Evolutionary conservation across 2,329 filamentous ascomycete species (phyloP).

Genomic region (Ascochyta lentis): DNA sequence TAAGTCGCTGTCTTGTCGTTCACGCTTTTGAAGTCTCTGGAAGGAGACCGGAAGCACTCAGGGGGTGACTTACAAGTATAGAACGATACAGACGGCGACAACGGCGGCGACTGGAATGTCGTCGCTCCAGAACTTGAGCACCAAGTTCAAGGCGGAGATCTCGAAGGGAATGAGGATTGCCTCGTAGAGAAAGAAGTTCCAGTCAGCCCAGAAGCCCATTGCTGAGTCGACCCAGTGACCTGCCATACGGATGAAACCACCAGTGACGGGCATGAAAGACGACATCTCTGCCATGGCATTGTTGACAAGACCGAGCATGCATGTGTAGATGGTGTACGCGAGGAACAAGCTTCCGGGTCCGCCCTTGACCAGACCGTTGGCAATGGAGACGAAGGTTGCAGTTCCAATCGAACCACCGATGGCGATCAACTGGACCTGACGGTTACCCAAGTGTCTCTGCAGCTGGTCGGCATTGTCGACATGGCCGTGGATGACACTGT

Average conservation of each 20-base stretch:
- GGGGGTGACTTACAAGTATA: slow-evolving; percentile 32
- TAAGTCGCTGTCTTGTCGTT: no score
- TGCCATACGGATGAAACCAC: slow-evolving; percentile 67
- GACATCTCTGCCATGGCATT: slow-evolving; percentile 69
- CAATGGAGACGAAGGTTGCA: slow-evolving; percentile 65
- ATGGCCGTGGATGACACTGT: slow-evolving; percentile 8
- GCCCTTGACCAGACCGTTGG: slow-evolving; percentile 56
- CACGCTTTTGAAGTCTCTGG: no score
- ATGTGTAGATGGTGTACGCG: slow-evolving; percentile 62
- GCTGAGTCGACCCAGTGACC: slow-evolving; percentile 64
- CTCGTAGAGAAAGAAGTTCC: slow-evolving; percentile 56
- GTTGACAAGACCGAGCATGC: slow-evolving; percentile 65
- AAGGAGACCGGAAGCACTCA: no score
- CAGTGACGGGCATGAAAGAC: slow-evolving; percentile 65
- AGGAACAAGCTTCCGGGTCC: slow-evolving; percentile 62
- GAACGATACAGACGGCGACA: slow-evolving; percentile 46
- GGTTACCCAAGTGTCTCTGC: slow-evolving; percentile 54
- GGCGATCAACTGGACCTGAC: slow-evolving; percentile 43
- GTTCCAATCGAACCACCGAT: slow-evolving; percentile 44
- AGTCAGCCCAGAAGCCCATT: slow-evolving; percentile 62
- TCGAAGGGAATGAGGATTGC: slow-evolving; percentile 57
- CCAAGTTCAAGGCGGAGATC: slow-evolving; percentile 49
- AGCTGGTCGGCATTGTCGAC: slow-evolving; percentile 34
- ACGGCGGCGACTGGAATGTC: slow-evolving; percentile 50
- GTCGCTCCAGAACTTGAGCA: slow-evolving; percentile 50